Conservation (phyloP, 1,139 yeast species). For the Kodamaea derodonti region DNA sequence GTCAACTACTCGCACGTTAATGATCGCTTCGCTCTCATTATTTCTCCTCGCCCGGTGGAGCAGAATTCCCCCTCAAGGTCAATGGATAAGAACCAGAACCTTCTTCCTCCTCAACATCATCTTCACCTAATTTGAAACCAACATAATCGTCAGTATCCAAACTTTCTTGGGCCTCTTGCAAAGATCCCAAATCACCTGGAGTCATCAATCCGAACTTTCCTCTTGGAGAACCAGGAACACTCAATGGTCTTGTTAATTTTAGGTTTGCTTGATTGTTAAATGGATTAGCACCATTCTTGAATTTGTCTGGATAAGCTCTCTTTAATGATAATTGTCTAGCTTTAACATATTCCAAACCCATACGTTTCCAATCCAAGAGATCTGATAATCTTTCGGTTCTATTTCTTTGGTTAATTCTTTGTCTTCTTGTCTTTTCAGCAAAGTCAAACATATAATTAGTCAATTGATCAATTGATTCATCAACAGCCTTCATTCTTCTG, state of each 20-base stretch:
- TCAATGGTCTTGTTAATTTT: conserved; percentile 85
- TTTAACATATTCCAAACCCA: conserved; percentile 95
- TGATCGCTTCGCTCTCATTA: too few species aligned
- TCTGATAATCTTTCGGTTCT: conserved; percentile 93
- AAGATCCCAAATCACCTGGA: conserved; percentile 96
- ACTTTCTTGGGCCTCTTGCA: conserved; percentile 78
- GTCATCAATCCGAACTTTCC: conserved; percentile 70
- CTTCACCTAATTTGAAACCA: conserved; percentile 68
- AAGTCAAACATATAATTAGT: conserved; percentile 88
- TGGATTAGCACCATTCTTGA: conserved; percentile 60
- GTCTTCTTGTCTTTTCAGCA: conserved; percentile 86
- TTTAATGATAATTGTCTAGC: conserved; percentile 90
- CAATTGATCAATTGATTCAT: conserved; percentile 89
- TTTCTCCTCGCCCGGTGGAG: conserved; percentile 27
- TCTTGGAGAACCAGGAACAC: conserved; percentile 95
- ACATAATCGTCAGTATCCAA: conserved; percentile 79
- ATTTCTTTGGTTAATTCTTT: conserved; percentile 95
- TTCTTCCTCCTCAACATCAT: conserved; percentile 41
- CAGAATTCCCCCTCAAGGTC: conserved; percentile 45
- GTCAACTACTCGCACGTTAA: too few species aligned
- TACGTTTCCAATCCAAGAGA: conserved; percentile 92
- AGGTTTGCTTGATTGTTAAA: conserved; percentile 50
- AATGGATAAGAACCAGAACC: conserved; percentile 40
- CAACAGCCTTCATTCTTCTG: conserved; percentile 88
- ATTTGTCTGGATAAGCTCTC: conserved; percentile 90